Conservation (phyloP, 768 basidiomycete species). For the Daedaleopsis sinensis region DNA sequence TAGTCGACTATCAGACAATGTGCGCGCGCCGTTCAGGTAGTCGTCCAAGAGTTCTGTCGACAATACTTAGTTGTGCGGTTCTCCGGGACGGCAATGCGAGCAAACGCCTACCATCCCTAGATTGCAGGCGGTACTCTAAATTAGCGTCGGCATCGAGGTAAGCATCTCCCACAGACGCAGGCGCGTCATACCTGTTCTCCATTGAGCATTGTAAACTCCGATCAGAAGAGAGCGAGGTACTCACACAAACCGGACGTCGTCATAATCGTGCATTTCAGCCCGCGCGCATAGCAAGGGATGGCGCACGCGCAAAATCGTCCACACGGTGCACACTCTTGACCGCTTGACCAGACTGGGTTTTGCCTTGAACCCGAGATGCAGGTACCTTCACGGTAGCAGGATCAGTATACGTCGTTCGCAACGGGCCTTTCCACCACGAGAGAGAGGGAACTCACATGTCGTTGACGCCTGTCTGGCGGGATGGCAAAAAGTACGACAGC, state of each 20-base stretch:
- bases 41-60: slow-evolving; percentile 58
- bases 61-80: background rate
- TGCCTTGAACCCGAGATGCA: slow-evolving; percentile 70
- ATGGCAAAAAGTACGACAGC: slow-evolving; percentile 77
- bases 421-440: background rate
- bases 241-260: slow-evolving; percentile 70
- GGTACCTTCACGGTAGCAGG: slow-evolving; percentile 56
- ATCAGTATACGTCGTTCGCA: background rate
- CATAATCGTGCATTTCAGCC: slow-evolving; percentile 61
- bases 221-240: slow-evolving; percentile 28
- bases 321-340: slow-evolving; percentile 56
- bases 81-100: background rate
- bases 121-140: slow-evolving; percentile 52
- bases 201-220: background rate
- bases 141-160: slow-evolving; percentile 49
- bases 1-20: slow-evolving; percentile 65
- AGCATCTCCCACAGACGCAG: slow-evolving; percentile 46
- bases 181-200: slow-evolving; percentile 47
- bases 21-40: slow-evolving; percentile 80
- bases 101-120: slow-evolving; percentile 53
- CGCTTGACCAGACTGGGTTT: slow-evolving; percentile 44
- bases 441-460: slow-evolving; percentile 64
- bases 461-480: slow-evolving; percentile 79
- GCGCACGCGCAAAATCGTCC: slow-evolving; percentile 71
- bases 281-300: slow-evolving; percentile 74